Evolutionary conservation across 2,329 filamentous ascomycete species (phyloP).

Genomic region (Dissoconium aciculare): DNA sequence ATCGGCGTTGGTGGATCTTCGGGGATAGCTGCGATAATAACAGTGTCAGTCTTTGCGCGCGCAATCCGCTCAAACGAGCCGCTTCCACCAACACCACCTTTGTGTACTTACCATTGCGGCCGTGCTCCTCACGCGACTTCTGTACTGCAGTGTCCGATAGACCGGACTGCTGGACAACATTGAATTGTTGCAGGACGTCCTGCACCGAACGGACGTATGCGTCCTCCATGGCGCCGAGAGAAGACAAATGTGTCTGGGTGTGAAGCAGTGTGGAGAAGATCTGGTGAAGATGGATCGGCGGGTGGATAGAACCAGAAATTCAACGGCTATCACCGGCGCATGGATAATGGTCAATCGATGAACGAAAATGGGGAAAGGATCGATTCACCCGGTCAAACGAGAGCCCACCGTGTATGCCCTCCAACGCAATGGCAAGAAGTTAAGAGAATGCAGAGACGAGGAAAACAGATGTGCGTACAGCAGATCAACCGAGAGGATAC

Average conservation of each 20-base stretch:
- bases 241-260: neutral
- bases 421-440: too few relatives aligned
- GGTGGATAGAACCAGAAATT: too few relatives aligned
- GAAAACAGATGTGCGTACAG: too few relatives aligned
- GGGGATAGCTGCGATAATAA: constrained; percentile 41
- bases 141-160: constrained; percentile 20
- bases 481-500: too few relatives aligned
- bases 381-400: too few relatives aligned
- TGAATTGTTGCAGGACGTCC: constrained; percentile 25
- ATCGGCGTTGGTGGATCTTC: constrained; percentile 93
- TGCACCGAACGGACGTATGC: constrained; percentile 22
- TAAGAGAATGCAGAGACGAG: too few relatives aligned
- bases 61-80: too few relatives aligned
- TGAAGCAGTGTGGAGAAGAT: neutral
- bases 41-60: constrained; percentile 5
- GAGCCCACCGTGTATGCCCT: too few relatives aligned
- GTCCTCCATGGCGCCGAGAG: constrained; percentile 22
- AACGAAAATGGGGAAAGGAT: too few relatives aligned
- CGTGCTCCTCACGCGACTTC: constrained; percentile 22
- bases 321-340: too few relatives aligned
- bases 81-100: neutral
- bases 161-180: constrained; percentile 21
- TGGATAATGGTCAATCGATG: too few relatives aligned
- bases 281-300: too few relatives aligned
- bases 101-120: constrained; percentile 23